A percentile compares a stretch with the other conserved stretches of the same genome.
phyloP scores from a whole-genome alignment of 2,329 filamentous ascomycete genomes.

The Coniosporium tulheliwenetii region DNA sequence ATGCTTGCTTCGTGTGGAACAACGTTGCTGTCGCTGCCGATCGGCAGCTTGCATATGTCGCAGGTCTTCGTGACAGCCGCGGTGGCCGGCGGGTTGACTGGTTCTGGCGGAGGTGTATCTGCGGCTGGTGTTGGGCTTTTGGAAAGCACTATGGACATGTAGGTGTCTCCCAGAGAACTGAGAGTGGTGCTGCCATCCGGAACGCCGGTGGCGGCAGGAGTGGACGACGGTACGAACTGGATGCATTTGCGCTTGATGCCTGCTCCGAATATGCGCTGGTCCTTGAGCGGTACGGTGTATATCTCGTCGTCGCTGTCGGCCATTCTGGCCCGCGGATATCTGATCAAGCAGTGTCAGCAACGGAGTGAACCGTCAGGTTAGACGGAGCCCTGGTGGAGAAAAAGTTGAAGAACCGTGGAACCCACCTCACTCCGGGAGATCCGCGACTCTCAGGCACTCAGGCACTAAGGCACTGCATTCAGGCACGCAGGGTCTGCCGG shows the following conservation, averaged over 20 bases:
- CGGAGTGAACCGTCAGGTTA: no score
- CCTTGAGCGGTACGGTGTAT: conserved; percentile 41
- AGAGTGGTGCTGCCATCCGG: no score
- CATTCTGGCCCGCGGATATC: background rate
- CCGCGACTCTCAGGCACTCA: no score
- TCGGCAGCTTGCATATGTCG: conserved; percentile 19
- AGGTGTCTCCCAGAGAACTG: no score
- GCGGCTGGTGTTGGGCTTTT: conserved; percentile 12
- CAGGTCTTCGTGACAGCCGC: conserved; percentile 6
- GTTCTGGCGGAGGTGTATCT: conserved; percentile 1
- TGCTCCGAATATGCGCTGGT: conserved; percentile 45
- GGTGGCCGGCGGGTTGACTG: conserved; percentile 8
- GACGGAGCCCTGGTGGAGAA: no score
- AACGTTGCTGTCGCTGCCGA: conserved; percentile 8
- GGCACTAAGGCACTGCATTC: no score
- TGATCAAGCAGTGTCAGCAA: background rate
- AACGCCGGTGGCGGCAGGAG: conserved; percentile 5
- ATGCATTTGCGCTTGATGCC: conserved; percentile 47
- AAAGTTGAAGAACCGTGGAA: background rate
- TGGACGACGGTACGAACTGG: conserved; percentile 39
- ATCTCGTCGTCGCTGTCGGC: conserved; percentile 33
- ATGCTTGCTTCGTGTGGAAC: conserved; percentile 43
- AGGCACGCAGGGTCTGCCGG: no score
- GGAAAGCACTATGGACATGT: conserved; percentile 39
- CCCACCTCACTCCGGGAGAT: background rate